phyloP scores from a whole-genome alignment of 192 early-diverging fungal species.

The Geosiphon pyriformis region DNA sequence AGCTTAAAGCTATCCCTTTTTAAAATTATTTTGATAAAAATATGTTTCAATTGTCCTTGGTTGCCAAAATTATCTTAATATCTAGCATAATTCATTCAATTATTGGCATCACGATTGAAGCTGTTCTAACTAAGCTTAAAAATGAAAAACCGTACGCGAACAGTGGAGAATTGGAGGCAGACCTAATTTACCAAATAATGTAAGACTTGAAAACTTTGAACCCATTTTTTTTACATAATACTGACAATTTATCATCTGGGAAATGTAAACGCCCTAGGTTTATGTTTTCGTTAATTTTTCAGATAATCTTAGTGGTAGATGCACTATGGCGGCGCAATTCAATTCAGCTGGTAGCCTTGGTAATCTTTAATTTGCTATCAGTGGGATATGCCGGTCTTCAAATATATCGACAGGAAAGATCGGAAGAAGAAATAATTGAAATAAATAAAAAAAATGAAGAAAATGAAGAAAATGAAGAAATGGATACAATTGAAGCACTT shows the following conservation, averaged over 20 bases:
- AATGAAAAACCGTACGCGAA: background rate
- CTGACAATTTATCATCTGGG: background rate
- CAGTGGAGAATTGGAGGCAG: conserved; percentile 12
- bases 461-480: conserved; percentile 16
- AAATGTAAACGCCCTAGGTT: conserved; percentile 11
- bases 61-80: too few species aligned
- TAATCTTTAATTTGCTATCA: conserved; percentile 60
- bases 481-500: conserved; percentile 32
- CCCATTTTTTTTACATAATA: background rate
- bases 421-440: conserved; percentile 8
- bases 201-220: background rate
- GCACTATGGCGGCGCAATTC: conserved; percentile 55
- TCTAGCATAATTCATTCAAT: too few species aligned
- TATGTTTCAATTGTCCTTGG: too few species aligned
- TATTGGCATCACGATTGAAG: background rate
- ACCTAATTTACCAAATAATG: conserved; percentile 23
- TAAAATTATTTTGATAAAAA: too few species aligned
- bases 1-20: too few species aligned
- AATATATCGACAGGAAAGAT: conserved; percentile 29
- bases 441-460: background rate
- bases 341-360: conserved; percentile 80
- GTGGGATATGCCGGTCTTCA: conserved; percentile 70
- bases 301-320: conserved; percentile 1
- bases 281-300: conserved; percentile 3
- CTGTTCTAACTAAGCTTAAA: background rate